Evolutionary conservation across 805 yeast genomes (phyloP).

Genomic region (Saccharomyces kudriavzevii): DNA sequence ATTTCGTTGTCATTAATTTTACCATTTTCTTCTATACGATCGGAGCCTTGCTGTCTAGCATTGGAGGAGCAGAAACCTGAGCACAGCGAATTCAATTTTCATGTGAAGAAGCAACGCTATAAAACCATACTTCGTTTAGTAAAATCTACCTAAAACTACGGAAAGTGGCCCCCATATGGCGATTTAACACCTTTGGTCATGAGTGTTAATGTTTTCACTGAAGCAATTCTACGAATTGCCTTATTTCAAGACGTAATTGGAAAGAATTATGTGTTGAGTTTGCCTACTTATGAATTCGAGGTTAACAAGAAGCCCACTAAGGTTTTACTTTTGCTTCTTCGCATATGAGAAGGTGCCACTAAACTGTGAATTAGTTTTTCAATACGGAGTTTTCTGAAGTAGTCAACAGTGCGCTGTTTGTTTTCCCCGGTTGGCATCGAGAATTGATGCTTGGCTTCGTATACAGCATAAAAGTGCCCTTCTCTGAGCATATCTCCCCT

Average conservation of each 20-base stretch:
- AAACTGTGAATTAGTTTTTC: background rate
- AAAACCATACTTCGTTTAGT: background rate
- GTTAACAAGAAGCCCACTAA: background rate
- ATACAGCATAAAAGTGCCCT: background rate
- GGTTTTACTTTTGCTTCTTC: background rate
- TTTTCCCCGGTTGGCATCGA: background rate
- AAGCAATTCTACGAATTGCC: background rate
- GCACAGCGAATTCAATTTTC: background rate
- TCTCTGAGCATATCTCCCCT: background rate
- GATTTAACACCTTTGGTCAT: background rate
- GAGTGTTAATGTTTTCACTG: background rate
- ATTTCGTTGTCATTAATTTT: too few relatives aligned
- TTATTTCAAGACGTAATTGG: background rate
- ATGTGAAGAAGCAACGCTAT: background rate
- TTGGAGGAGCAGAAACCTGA: background rate
- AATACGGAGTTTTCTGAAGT: background rate
- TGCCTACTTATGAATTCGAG: background rate
- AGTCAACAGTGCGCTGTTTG: background rate
- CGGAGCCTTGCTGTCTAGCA: too few relatives aligned
- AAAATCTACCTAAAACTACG: background rate
- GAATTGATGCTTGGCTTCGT: background rate
- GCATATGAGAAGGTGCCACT: background rate
- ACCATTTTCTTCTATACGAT: background rate
- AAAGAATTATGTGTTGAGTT: background rate
- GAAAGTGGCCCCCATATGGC: background rate